Evolutionary conservation across 441 rosid species (phyloP), one percentile per base, ranked within the genome.

Genomic region (Erodium texanum): DNA sequence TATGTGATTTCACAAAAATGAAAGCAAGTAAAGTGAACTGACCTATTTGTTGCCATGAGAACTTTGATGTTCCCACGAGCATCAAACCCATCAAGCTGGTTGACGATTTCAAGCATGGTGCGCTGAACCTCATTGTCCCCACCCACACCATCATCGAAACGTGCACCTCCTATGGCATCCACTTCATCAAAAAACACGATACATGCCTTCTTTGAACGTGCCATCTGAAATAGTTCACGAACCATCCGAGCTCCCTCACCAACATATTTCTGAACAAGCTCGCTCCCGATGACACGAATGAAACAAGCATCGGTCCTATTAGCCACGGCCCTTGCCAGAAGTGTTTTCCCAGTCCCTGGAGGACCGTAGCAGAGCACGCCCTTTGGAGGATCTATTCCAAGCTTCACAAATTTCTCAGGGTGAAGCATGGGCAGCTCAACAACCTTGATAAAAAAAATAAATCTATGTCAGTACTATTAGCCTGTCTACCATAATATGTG

Each of bases 241-340:
- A 93, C 98, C 98, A 93, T 93, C 62, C 97, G 83, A 24, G 98
- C 98, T 71, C 96, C 98, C 79, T 93, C 98, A 64, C 98, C 98
- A 10, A 93, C 96, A 72, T 93, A 94, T 78, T 94, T 94, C 78
- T 94, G 99, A 73, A 94, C 99, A 69, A 94, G 96, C 83, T 94
- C 97, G 79, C 99, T 94, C 36, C 99, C 97, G 65, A 91, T 94
- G 64, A 94, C 99, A 69, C 99, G 89, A 71, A 91, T 94, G 76
- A 94, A 94, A 76, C 99, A 94, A 66, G 97, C 99, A 85, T 94
- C 97, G 4, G 97, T 94, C 81, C 97, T 87, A 48, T 94, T 94
- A 65, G 99, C 99, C 68, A 94, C 99, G 71, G 97, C 99, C 82
- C 99, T 87, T 0, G 97, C 99, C 75, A 94, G 66, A 19, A 94